Conservation (phyloP, 1,284 basidiomycete species). For the Crucibulum parvulum region DNA sequence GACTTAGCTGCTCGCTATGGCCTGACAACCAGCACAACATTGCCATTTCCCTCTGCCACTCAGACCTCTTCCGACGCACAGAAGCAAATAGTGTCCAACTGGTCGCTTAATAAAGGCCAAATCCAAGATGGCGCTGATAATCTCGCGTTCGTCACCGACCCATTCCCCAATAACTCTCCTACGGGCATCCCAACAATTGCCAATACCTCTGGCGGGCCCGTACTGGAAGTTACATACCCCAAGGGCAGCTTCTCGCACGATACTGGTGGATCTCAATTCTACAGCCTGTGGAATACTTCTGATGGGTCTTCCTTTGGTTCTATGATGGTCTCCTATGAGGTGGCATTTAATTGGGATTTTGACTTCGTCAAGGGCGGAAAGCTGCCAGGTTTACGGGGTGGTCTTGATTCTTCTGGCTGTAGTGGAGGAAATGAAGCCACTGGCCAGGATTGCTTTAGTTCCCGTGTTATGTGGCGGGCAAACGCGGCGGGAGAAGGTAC, state of each 20-base stretch:
- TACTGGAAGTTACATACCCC: slow-evolving; percentile 71
- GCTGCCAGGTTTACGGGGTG: slow-evolving; percentile 75
- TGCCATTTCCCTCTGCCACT: slow-evolving; percentile 75
- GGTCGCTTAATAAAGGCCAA: slow-evolving; percentile 65
- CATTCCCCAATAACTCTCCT: slow-evolving; percentile 59
- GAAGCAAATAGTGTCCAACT: slow-evolving; percentile 59
- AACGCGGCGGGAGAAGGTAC: slow-evolving; percentile 69
- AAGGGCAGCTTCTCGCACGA: slow-evolving; percentile 63
- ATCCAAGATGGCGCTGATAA: slow-evolving; percentile 64
- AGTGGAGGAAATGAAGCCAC: slow-evolving; percentile 67
- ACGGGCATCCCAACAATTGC: slow-evolving; percentile 32
- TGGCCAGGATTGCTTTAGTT: slow-evolving; percentile 72
- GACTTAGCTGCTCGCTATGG: slow-evolving; percentile 59
- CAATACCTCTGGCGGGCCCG: slow-evolving; percentile 51
- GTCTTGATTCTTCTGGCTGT: slow-evolving; percentile 62
- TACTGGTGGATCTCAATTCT: slow-evolving; percentile 71
- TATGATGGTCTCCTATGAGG: slow-evolving; percentile 74
- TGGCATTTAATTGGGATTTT: slow-evolving; percentile 70
- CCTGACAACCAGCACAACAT: slow-evolving; percentile 64
- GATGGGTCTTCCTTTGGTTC: slow-evolving; percentile 60
- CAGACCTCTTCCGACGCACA: slow-evolving; percentile 56
- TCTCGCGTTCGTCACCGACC: slow-evolving; percentile 69
- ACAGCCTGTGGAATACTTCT: slow-evolving; percentile 67
- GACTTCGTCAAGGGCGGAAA: slow-evolving; percentile 81
- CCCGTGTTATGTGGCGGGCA: slow-evolving; percentile 75